These are phyloP conservation scores for Falciphora oryzae DNA, from an alignment of 2,329 filamentous ascomycete genomes.

Conservation along the genomic window DNA sequence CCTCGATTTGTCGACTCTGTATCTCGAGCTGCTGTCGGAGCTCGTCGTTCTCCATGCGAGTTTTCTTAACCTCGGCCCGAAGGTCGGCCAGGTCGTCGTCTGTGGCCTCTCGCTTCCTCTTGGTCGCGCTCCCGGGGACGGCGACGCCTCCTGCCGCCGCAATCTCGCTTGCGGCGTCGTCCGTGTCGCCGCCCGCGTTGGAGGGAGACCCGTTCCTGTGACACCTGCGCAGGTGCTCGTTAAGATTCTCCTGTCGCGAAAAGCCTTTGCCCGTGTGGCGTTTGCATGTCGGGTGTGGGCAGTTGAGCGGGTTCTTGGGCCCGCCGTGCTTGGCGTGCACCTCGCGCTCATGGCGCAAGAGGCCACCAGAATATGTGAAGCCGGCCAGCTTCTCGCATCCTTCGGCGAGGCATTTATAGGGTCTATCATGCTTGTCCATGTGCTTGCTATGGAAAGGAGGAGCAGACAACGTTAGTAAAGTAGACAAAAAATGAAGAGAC, in stretches of 20 bases:
- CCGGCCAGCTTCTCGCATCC: conserved; percentile 88
- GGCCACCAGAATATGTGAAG: conserved; percentile 90
- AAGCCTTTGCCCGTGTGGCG: conserved; percentile 84
- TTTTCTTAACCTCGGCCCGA: conserved; percentile 59
- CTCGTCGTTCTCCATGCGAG: conserved; percentile 60
- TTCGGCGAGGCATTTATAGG: conserved; percentile 77
- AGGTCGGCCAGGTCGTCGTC: conserved; percentile 42
- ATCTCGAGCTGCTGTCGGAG: conserved; percentile 44
- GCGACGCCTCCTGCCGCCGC: conserved; percentile 22
- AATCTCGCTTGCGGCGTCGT: conserved; percentile 42
- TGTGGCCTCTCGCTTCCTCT: conserved; percentile 37
- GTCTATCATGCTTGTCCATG: conserved; percentile 96
- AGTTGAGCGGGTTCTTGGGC: conserved; percentile 81
- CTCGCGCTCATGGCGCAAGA: conserved; percentile 85
- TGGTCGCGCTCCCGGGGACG: conserved; percentile 18
- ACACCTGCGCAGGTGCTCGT: conserved; percentile 88
- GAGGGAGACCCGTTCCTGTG: conserved; percentile 46
- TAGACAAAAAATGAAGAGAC: too few species aligned
- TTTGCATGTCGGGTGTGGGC: conserved; percentile 82
- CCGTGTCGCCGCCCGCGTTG: conserved; percentile 31
- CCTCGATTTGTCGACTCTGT: conserved; percentile 39
- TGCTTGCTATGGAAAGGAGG: conserved; percentile 62
- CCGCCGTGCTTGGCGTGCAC: conserved; percentile 88
- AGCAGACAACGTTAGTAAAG: neutral
- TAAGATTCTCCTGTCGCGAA: conserved; percentile 87